phyloP scores from a whole-genome alignment of 495 filamentous ascomycete genomes.

The Cudoniella acicularis region DNA sequence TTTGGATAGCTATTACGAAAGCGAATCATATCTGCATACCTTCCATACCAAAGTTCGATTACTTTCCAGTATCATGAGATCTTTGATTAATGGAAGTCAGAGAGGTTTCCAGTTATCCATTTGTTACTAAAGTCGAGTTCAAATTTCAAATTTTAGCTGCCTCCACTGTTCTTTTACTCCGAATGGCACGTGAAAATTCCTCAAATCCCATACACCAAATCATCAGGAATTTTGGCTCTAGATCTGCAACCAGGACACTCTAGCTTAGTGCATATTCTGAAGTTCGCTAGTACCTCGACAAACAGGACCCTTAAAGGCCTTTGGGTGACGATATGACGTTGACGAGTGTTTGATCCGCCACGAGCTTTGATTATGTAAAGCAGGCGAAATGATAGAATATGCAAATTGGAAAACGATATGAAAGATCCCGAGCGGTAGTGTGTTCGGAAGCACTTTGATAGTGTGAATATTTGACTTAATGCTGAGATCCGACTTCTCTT shows the following conservation, averaged over 20 bases:
- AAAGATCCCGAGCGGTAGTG: neutral
- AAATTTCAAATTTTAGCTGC: neutral
- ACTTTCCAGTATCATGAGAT: too few species aligned
- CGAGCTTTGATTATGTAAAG: slow-evolving; percentile 3
- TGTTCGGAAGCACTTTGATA: neutral
- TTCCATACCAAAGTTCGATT: too few species aligned
- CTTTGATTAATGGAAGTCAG: too few species aligned
- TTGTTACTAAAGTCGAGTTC: too few species aligned
- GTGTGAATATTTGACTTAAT: too few species aligned
- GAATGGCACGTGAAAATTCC: neutral
- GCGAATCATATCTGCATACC: too few species aligned
- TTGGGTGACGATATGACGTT: neutral
- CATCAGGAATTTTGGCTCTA: neutral
- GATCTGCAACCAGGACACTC: neutral
- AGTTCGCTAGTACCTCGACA: slow-evolving; percentile 6
- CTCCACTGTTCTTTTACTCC: neutral
- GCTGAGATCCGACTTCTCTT: too few species aligned
- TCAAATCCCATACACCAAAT: neutral
- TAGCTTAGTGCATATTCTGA: neutral
- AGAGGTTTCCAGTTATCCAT: too few species aligned
- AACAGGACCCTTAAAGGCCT: neutral
- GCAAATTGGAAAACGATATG: neutral
- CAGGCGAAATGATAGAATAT: neutral
- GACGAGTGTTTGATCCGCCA: neutral
- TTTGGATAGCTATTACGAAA: too few species aligned